Evolutionary conservation across 2,329 filamentous ascomycete genomes (phyloP), one percentile per base, ranked within the genome.

Genomic region (Ophidiomyces ophidiicola): DNA sequence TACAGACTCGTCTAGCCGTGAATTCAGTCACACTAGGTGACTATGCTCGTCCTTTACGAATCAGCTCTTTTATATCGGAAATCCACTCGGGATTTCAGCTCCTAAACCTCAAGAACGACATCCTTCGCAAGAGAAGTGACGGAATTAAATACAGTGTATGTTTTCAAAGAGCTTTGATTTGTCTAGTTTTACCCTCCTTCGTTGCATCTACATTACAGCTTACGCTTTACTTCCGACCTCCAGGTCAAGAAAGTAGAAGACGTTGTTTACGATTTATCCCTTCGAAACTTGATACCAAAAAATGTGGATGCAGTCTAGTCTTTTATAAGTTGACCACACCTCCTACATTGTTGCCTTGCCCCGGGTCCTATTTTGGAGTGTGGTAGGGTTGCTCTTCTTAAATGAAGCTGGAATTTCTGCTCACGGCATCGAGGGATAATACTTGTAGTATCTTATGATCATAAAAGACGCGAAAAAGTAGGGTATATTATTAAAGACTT

Each of bases 211-310:
- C n/a, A 18, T 14, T 17, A 24, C 10, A n/a, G 6, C 8, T 26
- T 24, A 24, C 42, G 37, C 26, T 30, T 21, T 35, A 20, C 26
- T 36, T 39, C 6, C 12, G 34, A 41, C 36, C 40, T 48, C 34
- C 38, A 71, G 68, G 85, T 98, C 54, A 98, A 96, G 71, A 88
- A 93, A 59, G 85, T 94, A 8, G 90, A 98, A 68, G 90, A 96
- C 56, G 86, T 98, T 8, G 88, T 96, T 36, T 98, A 98, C 56
- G 90, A 98, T 59, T 66, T 98, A 41, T 88, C 83, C 17, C 65
- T 98, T 55, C 74, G 90, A 43, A 88, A 90, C 36, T 60, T 96
- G 54, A 70, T 92, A 34, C 75, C 80, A 31, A 68, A 71, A 48
- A 52, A 36, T n/a, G 21, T 15, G 11, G 32, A 30, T 8, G 38